phyloP scores from a whole-genome alignment of 1,284 basidiomycete species.

The Chalciporus sp. region DNA sequence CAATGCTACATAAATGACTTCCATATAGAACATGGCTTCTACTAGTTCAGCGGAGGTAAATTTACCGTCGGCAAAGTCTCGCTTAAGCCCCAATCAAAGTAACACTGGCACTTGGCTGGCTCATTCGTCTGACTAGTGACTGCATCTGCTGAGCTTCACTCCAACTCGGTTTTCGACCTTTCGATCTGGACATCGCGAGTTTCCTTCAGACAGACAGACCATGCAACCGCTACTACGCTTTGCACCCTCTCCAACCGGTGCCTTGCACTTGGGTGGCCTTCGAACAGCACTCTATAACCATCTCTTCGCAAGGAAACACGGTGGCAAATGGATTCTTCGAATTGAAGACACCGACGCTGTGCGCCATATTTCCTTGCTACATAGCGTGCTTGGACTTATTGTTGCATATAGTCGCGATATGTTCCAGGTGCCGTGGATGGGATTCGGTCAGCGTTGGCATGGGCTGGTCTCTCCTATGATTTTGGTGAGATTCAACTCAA shows the following conservation, averaged over 20 bases:
- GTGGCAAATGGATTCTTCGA: slow-evolving; percentile 88
- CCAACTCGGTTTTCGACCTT: too few species aligned
- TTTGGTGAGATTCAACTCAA: slow-evolving; percentile 59
- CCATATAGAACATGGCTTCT: too few species aligned
- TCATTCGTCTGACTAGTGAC: neutral
- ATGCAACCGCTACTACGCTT: slow-evolving; percentile 72
- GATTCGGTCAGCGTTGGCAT: slow-evolving; percentile 76
- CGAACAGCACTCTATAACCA: slow-evolving; percentile 95
- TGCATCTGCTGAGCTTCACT: too few species aligned
- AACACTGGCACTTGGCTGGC: neutral
- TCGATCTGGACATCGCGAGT: neutral
- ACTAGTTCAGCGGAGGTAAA: too few species aligned
- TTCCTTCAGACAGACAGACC: neutral
- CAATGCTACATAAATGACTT: too few species aligned
- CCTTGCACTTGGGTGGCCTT: slow-evolving; percentile 94
- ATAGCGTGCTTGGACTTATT: slow-evolving; percentile 3
- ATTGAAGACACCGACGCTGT: slow-evolving; percentile 90
- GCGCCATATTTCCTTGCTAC: neutral
- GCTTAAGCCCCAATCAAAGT: too few species aligned
- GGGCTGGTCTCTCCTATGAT: slow-evolving; percentile 94
- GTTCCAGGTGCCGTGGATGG: slow-evolving; percentile 86
- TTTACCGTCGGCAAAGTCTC: too few species aligned
- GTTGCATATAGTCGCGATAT: slow-evolving; percentile 61
- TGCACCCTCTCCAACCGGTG: slow-evolving; percentile 96
- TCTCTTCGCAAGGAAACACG: slow-evolving; percentile 78